A percentile compares a stretch with the other conserved stretches of the same genome.
phyloP scores from a whole-genome alignment of 2,329 filamentous ascomycete species.

The Xylaria sp. region DNA sequence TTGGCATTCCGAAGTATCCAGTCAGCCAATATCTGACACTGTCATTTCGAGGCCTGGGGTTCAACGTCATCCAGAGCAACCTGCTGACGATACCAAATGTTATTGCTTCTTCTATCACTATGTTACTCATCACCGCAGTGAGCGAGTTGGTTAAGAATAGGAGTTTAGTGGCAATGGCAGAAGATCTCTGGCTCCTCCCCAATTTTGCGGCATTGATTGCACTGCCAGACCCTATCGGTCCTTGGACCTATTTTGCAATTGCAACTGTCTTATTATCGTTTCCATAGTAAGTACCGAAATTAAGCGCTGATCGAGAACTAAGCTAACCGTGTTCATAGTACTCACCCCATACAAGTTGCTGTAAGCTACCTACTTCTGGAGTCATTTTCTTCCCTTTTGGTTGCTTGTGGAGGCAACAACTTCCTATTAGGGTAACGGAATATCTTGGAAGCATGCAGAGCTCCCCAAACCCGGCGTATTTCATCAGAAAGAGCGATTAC shows the following conservation, averaged over 20 bases:
- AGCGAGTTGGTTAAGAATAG: conserved; percentile 62
- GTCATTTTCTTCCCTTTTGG: no score
- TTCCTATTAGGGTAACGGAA: no score
- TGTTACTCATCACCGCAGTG: conserved; percentile 61
- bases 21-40: conserved; percentile 48
- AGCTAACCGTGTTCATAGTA: conserved; percentile 34
- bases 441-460: no score
- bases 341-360: conserved; percentile 67
- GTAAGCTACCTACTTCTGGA: no score
- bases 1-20: conserved; percentile 59
- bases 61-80: conserved; percentile 61
- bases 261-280: conserved; percentile 61
- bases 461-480: no score
- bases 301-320: background rate
- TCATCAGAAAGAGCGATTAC: no score
- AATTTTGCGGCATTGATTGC: conserved; percentile 60
- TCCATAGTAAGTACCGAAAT: conserved; percentile 55
- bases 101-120: conserved; percentile 58
- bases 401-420: no score
- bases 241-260: conserved; percentile 62
- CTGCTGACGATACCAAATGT: conserved; percentile 62
- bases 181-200: conserved; percentile 65
- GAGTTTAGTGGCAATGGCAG: conserved; percentile 59
- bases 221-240: conserved; percentile 50
- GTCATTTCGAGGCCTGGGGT: conserved; percentile 42